Base-by-base conservation (phyloP, 768 basidiomycete genomes). In the Kwoniella newhampshirensis region DNA sequence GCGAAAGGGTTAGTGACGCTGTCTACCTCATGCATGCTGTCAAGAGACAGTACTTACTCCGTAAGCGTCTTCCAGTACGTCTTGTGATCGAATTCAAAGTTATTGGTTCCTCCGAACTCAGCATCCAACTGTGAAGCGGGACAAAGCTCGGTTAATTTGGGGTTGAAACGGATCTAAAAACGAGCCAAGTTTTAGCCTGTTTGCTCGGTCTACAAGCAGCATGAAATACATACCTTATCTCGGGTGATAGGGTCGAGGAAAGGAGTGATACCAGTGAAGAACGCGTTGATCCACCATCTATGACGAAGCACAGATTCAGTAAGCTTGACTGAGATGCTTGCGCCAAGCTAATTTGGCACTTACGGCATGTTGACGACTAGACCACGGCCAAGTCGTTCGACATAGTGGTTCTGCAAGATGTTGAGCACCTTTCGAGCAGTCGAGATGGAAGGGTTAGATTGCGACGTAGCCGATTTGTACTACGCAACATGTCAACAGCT, bases 191-290 rank as follows among this genome's bases (percentile, higher is more conserved):
- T 5, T 49, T 6, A 51, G 30, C 18, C 2, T 20, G 15, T 20
- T 18, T 51, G 39, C n/a, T 8, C 20, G 17, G 4, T 15, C 13
- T 32, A 28, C 21, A 27, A 42, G 17, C 39, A 51, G 28, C 6
- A 17, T 20, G 11, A 3, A 2, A 18, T 12, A 44, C 80, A 27
- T 23, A 87, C 87, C 84, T 92, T 93, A 69, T 91, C 89, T 41
- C 88, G 81, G 0, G 91, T 92, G 27, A 91, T 84, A 5, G 91
- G 90, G 70, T 93, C 90, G 47, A 93, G 73, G 79, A 92, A 90
- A 0, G 90, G 89, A 8, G 86, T 78, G 62, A 93, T 90, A 40
- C 86, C 88, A 21, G 68, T 51, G 60, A 78, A 78, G 63, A 77
- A 76, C 6, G 75, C 75, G 41, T 78, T 77, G 46, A 78, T 69